A percentile compares a stretch with the other conserved stretches of the same genome.
phyloP scores from a whole-genome alignment of 2,329 filamentous ascomycete species.

The Colletotrichum incanum region DNA sequence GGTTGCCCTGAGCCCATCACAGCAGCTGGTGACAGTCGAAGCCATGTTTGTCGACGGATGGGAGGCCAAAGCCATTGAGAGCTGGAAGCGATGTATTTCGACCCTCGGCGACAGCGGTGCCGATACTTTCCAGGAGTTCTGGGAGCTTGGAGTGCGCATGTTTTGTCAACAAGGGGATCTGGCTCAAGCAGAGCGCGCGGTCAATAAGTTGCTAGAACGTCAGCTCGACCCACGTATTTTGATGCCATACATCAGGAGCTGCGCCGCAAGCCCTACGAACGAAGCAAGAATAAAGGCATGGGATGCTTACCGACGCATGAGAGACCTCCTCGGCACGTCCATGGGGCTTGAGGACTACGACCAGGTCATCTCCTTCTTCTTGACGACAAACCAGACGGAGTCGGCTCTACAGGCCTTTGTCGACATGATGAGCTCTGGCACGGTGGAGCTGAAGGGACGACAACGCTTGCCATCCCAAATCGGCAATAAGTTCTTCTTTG shows the following conservation, averaged over 20 bases:
- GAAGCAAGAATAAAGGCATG: slow-evolving; percentile 73
- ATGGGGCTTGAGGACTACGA: slow-evolving; percentile 86
- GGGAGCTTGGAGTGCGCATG: slow-evolving; percentile 78
- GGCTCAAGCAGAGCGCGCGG: slow-evolving; percentile 71
- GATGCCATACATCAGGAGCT: slow-evolving; percentile 79
- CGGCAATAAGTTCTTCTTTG: slow-evolving; percentile 85
- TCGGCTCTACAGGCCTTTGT: slow-evolving; percentile 84
- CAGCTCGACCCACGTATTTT: slow-evolving; percentile 69
- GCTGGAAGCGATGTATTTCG: slow-evolving; percentile 73
- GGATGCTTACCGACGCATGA: slow-evolving; percentile 76
- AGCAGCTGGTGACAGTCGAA: slow-evolving; percentile 78
- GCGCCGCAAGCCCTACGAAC: slow-evolving; percentile 66
- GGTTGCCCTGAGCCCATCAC: slow-evolving; percentile 67
- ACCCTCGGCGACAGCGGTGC: slow-evolving; percentile 64
- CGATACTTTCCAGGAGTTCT: slow-evolving; percentile 69
- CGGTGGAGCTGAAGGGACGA: slow-evolving; percentile 63
- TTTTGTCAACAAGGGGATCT: slow-evolving; percentile 71
- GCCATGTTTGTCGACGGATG: slow-evolving; percentile 76
- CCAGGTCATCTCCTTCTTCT: slow-evolving; percentile 78
- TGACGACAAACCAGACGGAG: slow-evolving; percentile 75
- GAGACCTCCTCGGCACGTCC: slow-evolving; percentile 69
- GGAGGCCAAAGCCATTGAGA: slow-evolving; percentile 71
- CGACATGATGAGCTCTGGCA: slow-evolving; percentile 85
- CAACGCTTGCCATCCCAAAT: slow-evolving; percentile 63
- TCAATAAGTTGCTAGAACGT: slow-evolving; percentile 67